These are phyloP conservation scores for Fistulina hepatica DNA, from an alignment of 1,284 basidiomycete species.

Conservation along the genomic window DNA sequence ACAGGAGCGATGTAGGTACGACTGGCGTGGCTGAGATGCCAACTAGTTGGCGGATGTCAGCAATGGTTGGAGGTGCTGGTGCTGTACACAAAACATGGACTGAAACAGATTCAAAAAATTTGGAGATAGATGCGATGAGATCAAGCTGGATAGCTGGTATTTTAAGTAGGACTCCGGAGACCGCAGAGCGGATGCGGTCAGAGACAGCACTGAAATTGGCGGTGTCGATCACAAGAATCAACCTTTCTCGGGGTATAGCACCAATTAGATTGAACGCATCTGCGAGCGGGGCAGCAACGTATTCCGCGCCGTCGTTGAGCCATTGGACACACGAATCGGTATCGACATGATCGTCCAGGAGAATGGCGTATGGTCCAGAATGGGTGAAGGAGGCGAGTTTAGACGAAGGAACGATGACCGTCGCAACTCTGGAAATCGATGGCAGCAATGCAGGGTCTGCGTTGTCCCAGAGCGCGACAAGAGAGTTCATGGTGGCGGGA, in stretches of 20 bases:
- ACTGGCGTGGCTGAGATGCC: conserved; percentile 58
- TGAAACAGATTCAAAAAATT: conserved; percentile 55
- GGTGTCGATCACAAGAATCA: conserved; percentile 66
- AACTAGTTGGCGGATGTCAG: conserved; percentile 44
- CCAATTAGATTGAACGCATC: conserved; percentile 59
- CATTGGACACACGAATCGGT: conserved; percentile 50
- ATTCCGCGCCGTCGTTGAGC: conserved; percentile 70
- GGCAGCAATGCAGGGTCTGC: conserved; percentile 38
- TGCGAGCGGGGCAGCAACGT: conserved; percentile 60
- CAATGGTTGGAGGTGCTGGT: conserved; percentile 34
- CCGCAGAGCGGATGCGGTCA: conserved; percentile 56
- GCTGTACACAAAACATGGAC: conserved; percentile 53
- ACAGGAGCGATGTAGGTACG: conserved; percentile 64
- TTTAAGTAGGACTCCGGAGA: conserved; percentile 72
- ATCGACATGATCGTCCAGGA: conserved; percentile 50
- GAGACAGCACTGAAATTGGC: conserved; percentile 64
- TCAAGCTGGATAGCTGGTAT: conserved; percentile 55
- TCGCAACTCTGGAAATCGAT: conserved; percentile 64
- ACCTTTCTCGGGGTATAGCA: conserved; percentile 58
- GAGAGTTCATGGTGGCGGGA: conserved; percentile 38
- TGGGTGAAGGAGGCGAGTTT: conserved; percentile 19
- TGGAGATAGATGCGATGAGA: conserved; percentile 61
- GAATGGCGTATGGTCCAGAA: conserved; percentile 28
- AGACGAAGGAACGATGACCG: conserved; percentile 44
- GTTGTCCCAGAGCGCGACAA: conserved; percentile 50